Percentiles rank a stretch among this genome's conserved stretches.
These are phyloP conservation scores for Mycena citricolor DNA, from an alignment of 1,284 basidiomycete species.

Conservation along the genomic window DNA sequence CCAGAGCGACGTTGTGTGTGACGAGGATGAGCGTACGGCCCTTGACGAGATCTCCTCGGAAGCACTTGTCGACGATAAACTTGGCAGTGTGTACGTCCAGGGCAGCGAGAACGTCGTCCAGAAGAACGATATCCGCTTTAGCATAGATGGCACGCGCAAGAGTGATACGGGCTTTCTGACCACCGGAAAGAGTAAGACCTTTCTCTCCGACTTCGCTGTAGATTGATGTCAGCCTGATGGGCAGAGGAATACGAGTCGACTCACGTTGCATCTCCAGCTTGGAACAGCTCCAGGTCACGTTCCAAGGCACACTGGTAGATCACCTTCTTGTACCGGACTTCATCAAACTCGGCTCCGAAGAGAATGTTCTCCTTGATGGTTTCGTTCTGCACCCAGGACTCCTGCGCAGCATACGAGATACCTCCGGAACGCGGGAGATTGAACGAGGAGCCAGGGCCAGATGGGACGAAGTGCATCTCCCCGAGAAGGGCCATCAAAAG, in stretches of 20 bases:
- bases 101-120: conserved; percentile 55
- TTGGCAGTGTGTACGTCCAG: conserved; percentile 67
- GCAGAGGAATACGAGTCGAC: background rate
- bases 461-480: conserved; percentile 51
- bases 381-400: conserved; percentile 59
- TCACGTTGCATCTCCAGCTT: conserved; percentile 67
- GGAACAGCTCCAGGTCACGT: conserved; percentile 64
- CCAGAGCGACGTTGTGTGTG: conserved; percentile 63
- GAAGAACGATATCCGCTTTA: conserved; percentile 57
- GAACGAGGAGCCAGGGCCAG: conserved; percentile 48
- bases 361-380: conserved; percentile 71
- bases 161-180: conserved; percentile 56
- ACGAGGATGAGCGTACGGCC: conserved; percentile 67
- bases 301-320: conserved; percentile 65
- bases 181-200: conserved; percentile 51
- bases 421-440: conserved; percentile 57
- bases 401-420: conserved; percentile 63
- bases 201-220: conserved; percentile 63
- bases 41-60: conserved; percentile 59
- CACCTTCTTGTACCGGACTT: conserved; percentile 63
- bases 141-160: conserved; percentile 74
- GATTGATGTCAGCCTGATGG: background rate
- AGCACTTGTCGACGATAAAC: conserved; percentile 61
- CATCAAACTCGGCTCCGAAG: conserved; percentile 75
- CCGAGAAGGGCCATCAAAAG: conserved; percentile 58